phyloP scores from a whole-genome alignment of 352 stramenopile species.

The Phytophthora sansomeana region DNA sequence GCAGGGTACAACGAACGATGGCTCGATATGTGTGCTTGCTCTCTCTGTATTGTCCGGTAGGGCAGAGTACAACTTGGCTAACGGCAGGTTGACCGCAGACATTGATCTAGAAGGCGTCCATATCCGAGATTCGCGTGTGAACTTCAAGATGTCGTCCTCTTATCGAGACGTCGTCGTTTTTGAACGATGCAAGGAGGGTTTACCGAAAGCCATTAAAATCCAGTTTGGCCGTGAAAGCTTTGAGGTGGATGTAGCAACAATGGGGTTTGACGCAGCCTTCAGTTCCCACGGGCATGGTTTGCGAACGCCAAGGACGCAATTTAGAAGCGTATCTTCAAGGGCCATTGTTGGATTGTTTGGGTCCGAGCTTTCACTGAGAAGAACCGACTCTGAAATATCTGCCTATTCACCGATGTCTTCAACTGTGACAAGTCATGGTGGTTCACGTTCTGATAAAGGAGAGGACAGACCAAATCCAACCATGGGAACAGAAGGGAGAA shows the following conservation, averaged over 20 bases:
- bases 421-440: slow-evolving; percentile 27
- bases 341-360: slow-evolving; percentile 46
- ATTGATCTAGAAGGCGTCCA: slow-evolving; percentile 68
- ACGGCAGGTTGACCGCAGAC: slow-evolving; percentile 51
- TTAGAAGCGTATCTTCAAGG: slow-evolving; percentile 54
- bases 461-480: slow-evolving; percentile 23
- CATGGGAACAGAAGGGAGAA: slow-evolving; percentile 47
- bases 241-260: slow-evolving; percentile 44
- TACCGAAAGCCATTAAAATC: slow-evolving; percentile 70
- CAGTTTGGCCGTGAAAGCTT: slow-evolving; percentile 62
- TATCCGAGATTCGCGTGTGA: slow-evolving; percentile 71
- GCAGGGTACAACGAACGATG: slow-evolving; percentile 63
- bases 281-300: slow-evolving; percentile 30
- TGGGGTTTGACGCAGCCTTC: slow-evolving; percentile 57
- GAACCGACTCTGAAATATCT: slow-evolving; percentile 47
- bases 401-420: slow-evolving; percentile 38
- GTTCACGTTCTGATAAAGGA: slow-evolving; percentile 19
- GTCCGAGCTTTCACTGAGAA: slow-evolving; percentile 40
- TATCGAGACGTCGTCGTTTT: slow-evolving; percentile 86
- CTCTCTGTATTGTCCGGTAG: slow-evolving; percentile 53
- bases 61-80: slow-evolving; percentile 65
- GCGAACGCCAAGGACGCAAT: slow-evolving; percentile 36
- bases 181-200: slow-evolving; percentile 47
- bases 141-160: slow-evolving; percentile 58
- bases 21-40: slow-evolving; percentile 78